A percentile compares a stretch with the other conserved stretches of the same genome.
phyloP scores from a whole-genome alignment of 2,329 filamentous ascomycete genomes.

The Ophiostoma piceae region DNA sequence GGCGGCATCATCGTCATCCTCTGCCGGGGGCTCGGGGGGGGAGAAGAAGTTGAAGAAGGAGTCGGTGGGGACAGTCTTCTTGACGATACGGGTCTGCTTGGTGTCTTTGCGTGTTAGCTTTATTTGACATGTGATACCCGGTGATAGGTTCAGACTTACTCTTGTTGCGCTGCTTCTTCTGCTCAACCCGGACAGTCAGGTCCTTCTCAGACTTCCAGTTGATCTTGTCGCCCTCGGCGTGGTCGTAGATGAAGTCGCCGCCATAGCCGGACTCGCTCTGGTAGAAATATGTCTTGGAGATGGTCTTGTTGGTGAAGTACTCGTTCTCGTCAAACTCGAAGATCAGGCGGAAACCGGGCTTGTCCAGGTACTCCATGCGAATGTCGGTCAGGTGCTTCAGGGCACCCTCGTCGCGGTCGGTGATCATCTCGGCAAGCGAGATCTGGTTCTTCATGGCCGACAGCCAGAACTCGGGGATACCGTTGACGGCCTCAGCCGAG shows the following conservation, averaged over 20 bases:
- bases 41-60: conserved; percentile 99
- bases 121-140: not conserved
- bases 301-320: conserved; percentile 93
- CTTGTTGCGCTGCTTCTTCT: conserved; percentile 99
- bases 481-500: conserved; percentile 55
- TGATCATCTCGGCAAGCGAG: conserved; percentile 96
- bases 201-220: conserved; percentile 94
- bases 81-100: conserved; percentile 97
- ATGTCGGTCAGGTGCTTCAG: conserved; percentile 87
- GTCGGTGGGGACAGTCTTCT: conserved; percentile 97
- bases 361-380: conserved; percentile 98
- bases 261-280: conserved; percentile 98
- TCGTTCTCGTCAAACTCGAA: conserved; percentile 96
- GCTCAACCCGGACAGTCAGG: conserved; percentile 88
- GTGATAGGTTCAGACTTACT: conserved; percentile 53
- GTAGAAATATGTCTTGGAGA: conserved; percentile 99
- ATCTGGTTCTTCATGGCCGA: conserved; percentile 99
- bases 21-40: conserved; percentile 77
- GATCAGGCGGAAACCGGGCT: conserved; percentile 95
- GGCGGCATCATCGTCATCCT: conserved; percentile 67
- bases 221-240: conserved; percentile 96
- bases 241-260: conserved; percentile 99
- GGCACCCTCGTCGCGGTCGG: conserved; percentile 90
- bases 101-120: conserved; percentile 63
- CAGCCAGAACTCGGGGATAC: conserved; percentile 98